Conservation (phyloP, 2,329 filamentous ascomycete genomes). For the Botrytis pseudocinerea region DNA sequence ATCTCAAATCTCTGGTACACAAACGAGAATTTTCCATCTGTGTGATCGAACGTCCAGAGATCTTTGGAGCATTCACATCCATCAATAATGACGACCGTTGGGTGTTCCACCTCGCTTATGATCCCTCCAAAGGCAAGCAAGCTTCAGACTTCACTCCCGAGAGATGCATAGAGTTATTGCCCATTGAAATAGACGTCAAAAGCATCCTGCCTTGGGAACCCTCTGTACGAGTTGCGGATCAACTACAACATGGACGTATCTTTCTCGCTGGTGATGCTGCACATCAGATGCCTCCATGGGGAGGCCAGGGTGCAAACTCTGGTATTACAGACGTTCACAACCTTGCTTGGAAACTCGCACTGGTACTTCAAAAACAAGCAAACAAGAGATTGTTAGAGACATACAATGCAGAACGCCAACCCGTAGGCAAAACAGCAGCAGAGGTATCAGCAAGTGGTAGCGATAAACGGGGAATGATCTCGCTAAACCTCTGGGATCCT, state of each 20-base stretch:
- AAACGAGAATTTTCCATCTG: constrained; percentile 42
- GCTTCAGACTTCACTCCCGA: constrained; percentile 31
- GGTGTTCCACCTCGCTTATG: constrained; percentile 38
- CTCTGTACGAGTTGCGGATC: constrained; percentile 37
- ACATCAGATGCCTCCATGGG: constrained; percentile 50
- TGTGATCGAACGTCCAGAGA: constrained; percentile 34
- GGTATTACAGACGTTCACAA: constrained; percentile 45
- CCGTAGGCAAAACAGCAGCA: constrained; percentile 38
- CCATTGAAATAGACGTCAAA: constrained; percentile 39
- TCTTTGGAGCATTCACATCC: constrained; percentile 30
- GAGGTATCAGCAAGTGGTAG: constrained; percentile 22
- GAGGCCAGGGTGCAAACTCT: constrained; percentile 47
- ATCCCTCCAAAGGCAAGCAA: constrained; percentile 32
- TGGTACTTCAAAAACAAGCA: constrained; percentile 38
- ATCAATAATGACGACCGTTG: constrained; percentile 38
- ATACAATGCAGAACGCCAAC: constrained; percentile 45
- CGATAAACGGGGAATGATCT: constrained; percentile 26
- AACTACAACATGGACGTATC: constrained; percentile 38
- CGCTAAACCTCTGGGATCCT: constrained; percentile 3
- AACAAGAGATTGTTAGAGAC: constrained; percentile 40
- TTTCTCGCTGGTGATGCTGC: constrained; percentile 52
- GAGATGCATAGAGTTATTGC: constrained; percentile 33
- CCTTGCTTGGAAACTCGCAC: constrained; percentile 47
- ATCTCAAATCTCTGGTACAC: constrained; percentile 37
- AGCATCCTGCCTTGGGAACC: constrained; percentile 42